Percentiles rank a stretch among this genome's conserved stretches.
Evolutionary conservation across 2,329 filamentous ascomycete genomes (phyloP).

Genomic region (Pseudogymnoascus sp.): DNA sequence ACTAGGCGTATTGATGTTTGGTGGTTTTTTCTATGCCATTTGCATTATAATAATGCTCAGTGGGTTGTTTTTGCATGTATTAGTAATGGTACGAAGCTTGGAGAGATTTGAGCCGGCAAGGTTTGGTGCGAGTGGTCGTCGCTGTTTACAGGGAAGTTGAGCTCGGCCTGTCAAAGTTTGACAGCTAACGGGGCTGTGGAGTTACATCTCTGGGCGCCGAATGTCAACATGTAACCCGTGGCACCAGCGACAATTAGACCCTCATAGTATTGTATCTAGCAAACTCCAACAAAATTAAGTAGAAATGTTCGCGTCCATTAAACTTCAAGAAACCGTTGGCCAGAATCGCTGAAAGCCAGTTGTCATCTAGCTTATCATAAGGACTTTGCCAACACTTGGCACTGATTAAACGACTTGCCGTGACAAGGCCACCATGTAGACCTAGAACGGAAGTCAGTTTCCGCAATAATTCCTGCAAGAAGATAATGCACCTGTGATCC

Average conservation of each 20-base stretch:
- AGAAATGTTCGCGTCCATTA: background rate
- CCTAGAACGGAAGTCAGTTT: too few species aligned
- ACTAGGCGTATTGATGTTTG: background rate
- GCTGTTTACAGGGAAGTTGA: background rate
- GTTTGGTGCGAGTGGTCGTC: background rate
- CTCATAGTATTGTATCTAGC: background rate
- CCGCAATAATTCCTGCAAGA: too few species aligned
- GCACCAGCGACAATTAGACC: too few species aligned
- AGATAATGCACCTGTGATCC: too few species aligned
- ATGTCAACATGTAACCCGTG: background rate
- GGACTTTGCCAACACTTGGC: too few species aligned
- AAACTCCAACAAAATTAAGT: background rate
- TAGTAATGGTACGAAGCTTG: background rate
- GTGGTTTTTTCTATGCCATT: background rate
- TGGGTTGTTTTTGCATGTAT: background rate
- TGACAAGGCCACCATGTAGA: too few species aligned
- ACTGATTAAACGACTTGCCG: too few species aligned
- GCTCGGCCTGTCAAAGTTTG: background rate
- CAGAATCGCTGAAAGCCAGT: background rate
- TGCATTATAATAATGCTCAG: background rate
- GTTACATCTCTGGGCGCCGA: background rate
- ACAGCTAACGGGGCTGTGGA: background rate
- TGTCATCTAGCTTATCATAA: background rate
- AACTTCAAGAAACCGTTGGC: background rate
- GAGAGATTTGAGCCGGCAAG: background rate